phyloP scores from a whole-genome alignment of 495 filamentous ascomycete genomes.

The Usnea hakonensis region DNA sequence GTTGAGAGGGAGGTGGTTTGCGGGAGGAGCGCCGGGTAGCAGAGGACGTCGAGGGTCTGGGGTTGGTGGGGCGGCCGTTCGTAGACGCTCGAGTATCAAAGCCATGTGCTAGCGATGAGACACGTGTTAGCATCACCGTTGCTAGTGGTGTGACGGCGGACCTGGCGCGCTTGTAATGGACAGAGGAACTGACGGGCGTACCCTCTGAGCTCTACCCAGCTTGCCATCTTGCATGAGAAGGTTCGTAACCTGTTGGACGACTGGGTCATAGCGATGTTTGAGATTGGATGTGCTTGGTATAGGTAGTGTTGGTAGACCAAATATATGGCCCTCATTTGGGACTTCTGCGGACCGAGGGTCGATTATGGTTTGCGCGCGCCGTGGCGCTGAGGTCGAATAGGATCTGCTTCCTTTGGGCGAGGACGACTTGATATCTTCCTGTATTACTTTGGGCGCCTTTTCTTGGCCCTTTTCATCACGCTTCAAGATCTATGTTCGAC shows the following conservation, averaged over 20 bases:
- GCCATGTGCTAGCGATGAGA: constrained; percentile 60
- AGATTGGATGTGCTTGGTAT: constrained; percentile 46
- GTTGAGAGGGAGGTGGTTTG: constrained; percentile 66
- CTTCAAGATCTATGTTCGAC: constrained; percentile 48
- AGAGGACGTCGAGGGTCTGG: constrained; percentile 61
- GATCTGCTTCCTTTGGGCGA: constrained; percentile 43
- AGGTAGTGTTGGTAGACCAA: constrained; percentile 58
- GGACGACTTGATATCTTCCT: constrained; percentile 42
- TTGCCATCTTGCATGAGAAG: constrained; percentile 88
- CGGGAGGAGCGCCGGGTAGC: constrained; percentile 62
- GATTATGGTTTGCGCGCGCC: constrained; percentile 32
- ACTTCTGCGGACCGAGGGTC: constrained; percentile 32
- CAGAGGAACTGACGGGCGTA: constrained; percentile 38
- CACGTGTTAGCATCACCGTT: constrained; percentile 8
- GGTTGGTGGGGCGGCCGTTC: constrained; percentile 70
- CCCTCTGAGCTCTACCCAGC: constrained; percentile 70
- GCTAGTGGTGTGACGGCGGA: neutral
- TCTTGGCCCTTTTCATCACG: constrained; percentile 54
- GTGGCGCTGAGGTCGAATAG: constrained; percentile 50
- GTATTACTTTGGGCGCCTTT: constrained; percentile 61
- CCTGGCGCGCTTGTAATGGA: neutral
- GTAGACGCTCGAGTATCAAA: constrained; percentile 76
- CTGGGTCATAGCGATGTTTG: constrained; percentile 69
- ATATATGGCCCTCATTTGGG: constrained; percentile 56
- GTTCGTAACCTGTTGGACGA: constrained; percentile 80